Evolutionary conservation across 768 basidiomycete species (phyloP), one percentile per base, ranked within the genome.

Genomic region (Podaxis rugospora): DNA sequence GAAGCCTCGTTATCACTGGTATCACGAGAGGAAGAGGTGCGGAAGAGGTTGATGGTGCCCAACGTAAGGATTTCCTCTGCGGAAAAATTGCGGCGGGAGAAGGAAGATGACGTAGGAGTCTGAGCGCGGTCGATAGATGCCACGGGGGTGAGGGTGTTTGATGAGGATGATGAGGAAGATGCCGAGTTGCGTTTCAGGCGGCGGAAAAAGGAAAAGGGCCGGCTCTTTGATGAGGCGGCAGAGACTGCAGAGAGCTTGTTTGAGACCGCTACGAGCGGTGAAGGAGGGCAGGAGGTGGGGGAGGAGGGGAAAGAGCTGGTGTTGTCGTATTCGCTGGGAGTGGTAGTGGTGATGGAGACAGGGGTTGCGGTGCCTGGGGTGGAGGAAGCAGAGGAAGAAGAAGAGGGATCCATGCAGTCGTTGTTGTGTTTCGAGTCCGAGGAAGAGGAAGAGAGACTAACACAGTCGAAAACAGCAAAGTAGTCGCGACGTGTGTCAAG

Each of bases 11-110:
- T 55, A 54, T 67, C 65, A 40, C 59, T 54, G 52, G 62, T 67
- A 1, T 71, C 71, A 13, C 70, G 70, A 5, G 75, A 75, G 32
- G 72, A 70, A 25, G 76, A 53, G 37, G 57, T 18, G 56, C 75
- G 74, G 69, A 76, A 76, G 57, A 76, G 74, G 54, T 75, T 75
- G 63, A 74, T 75, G 32, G 74, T 73, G 28, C 75, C 74, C 28
- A 75, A 68, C 6, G 76, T 75, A 42, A 75, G 70, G 23, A 75
- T 74, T 53, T 75, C 75, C 57, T 75, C 72, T 3, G 72, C 63
- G 13, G 73, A 65, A 55, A 75, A 68, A 18, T 72, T 66, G 60
- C 70, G 71, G 55, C 68, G 68, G 5, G 57, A 61, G 40, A 63
- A 56, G 35, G 65, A 28, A 5, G 56, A 57, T 32, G 63, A 47